These are phyloP conservation scores for Kentomonas sorsogonicus DNA, from an alignment of 208 protist species.

Conservation along the genomic window DNA sequence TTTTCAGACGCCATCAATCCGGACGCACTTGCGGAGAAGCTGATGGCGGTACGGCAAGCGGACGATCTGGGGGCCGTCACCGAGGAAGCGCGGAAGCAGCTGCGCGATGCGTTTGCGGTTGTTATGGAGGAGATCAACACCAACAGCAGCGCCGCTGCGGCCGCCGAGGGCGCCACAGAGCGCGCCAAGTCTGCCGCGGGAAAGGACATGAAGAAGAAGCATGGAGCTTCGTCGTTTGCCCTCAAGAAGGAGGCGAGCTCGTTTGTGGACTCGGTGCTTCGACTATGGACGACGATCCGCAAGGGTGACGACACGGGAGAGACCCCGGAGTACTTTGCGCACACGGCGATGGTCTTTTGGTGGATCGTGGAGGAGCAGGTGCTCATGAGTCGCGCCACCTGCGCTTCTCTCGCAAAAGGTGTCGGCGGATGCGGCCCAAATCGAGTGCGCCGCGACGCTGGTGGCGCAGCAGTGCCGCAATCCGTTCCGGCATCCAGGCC, in stretches of 20 bases:
- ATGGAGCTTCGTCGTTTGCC: too few species aligned
- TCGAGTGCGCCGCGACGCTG: not conserved
- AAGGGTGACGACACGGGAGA: constrained; percentile 24
- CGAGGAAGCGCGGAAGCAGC: constrained; percentile 5
- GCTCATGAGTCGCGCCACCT: not conserved
- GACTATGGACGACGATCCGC: too few species aligned
- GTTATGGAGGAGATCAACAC: constrained; percentile 12
- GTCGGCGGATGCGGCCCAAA: not conserved
- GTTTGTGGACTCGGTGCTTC: too few species aligned
- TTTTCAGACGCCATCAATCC: not conserved
- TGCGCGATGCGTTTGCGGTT: not conserved
- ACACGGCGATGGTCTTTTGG: constrained; percentile 43
- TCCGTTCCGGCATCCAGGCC: not conserved
- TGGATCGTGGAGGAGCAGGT: constrained; percentile 38
- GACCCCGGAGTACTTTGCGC: constrained; percentile 33
- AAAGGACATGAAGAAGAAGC: too few species aligned
- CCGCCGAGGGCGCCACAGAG: too few species aligned
- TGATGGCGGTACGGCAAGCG: not conserved
- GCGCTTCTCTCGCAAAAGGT: not conserved
- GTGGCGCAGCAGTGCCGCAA: not conserved
- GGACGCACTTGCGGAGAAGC: not conserved
- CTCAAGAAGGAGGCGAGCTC: too few species aligned
- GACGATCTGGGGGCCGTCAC: not conserved
- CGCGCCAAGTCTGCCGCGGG: too few species aligned
- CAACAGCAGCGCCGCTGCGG: not conserved